These are phyloP conservation scores for Streptanthus diversifolius DNA, from an alignment of 345 rosid genomes.

Conservation along the genomic window DNA sequence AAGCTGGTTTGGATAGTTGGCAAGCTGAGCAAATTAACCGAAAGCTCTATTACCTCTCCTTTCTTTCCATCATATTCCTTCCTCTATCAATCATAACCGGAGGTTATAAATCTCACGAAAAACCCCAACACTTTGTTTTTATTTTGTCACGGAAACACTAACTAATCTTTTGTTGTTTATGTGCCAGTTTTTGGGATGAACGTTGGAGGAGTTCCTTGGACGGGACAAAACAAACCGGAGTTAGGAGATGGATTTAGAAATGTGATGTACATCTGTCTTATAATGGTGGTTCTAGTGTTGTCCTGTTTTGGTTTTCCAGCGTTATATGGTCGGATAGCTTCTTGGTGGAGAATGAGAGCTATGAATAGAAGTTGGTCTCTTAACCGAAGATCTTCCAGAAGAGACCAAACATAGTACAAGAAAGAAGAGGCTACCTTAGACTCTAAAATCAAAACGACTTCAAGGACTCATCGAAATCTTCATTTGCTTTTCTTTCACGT, in stretches of 20 bases:
- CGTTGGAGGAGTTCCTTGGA: constrained; percentile 99
- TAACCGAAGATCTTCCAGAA: constrained; percentile 65
- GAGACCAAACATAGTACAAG: constrained; percentile 46
- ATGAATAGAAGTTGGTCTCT: constrained; percentile 65
- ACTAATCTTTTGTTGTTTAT: not conserved
- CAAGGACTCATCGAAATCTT: not conserved
- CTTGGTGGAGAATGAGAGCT: constrained; percentile 54
- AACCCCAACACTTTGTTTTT: not conserved
- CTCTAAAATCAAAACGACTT: constrained; percentile 38
- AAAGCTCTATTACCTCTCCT: constrained; percentile 90
- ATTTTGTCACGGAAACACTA: not conserved
- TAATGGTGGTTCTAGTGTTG: constrained; percentile 51
- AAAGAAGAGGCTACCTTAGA: constrained; percentile 70
- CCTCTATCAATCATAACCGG: constrained; percentile 92
- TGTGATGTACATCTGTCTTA: constrained; percentile 72
- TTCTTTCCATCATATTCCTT: constrained; percentile 90
- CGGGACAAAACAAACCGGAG: constrained; percentile 59
- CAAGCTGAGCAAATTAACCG: constrained; percentile 91
- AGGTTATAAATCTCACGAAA: constrained; percentile 37
- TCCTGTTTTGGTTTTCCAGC: constrained; percentile 70
- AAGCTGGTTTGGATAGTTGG: constrained; percentile 94
- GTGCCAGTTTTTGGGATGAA: constrained; percentile 88
- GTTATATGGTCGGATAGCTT: constrained; percentile 41
- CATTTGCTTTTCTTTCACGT: not conserved
- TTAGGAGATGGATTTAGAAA: constrained; percentile 74